These are phyloP conservation scores for Pezicula radicicola DNA, from an alignment of 2,329 filamentous ascomycete species.

Conservation along the genomic window DNA sequence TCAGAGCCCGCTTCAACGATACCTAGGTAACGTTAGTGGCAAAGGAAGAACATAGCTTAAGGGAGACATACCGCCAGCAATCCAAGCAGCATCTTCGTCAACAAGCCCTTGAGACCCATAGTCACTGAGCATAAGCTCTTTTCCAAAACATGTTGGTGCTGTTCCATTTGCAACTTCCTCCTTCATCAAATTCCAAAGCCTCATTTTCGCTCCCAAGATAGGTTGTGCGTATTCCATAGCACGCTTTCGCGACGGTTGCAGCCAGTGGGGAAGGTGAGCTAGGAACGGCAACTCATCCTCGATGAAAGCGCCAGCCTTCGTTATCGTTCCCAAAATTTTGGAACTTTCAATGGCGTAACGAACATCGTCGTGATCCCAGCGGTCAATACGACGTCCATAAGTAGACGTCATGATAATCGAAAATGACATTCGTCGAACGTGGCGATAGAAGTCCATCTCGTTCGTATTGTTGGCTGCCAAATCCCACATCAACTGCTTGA, in stretches of 20 bases:
- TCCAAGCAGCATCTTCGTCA: neutral
- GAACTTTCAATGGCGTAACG: neutral
- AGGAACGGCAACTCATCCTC: neutral
- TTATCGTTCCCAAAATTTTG: neutral
- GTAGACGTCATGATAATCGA: slow-evolving; percentile 8
- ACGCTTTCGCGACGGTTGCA: neutral
- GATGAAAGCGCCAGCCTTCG: neutral
- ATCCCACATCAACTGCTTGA: slow-evolving; percentile 39
- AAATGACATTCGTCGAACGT: neutral
- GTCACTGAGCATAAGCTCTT: neutral
- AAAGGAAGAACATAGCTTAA: neutral
- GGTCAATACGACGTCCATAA: neutral
- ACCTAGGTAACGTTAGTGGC: neutral
- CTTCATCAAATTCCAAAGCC: neutral
- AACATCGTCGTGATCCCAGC: slow-evolving; percentile 15
- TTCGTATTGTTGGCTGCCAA: slow-evolving; percentile 30
- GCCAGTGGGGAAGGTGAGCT: neutral
- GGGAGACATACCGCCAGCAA: neutral
- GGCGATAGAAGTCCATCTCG: slow-evolving; percentile 28
- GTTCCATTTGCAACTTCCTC: neutral
- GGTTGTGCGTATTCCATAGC: neutral
- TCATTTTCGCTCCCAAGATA: neutral
- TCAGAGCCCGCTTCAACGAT: slow-evolving; percentile 31
- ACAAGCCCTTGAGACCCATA: neutral
- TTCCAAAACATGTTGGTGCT: neutral